A percentile compares a stretch with the other conserved stretches of the same genome.
phyloP scores from a whole-genome alignment of 2,329 filamentous ascomycete species.

The Exophiala alcalophila region DNA sequence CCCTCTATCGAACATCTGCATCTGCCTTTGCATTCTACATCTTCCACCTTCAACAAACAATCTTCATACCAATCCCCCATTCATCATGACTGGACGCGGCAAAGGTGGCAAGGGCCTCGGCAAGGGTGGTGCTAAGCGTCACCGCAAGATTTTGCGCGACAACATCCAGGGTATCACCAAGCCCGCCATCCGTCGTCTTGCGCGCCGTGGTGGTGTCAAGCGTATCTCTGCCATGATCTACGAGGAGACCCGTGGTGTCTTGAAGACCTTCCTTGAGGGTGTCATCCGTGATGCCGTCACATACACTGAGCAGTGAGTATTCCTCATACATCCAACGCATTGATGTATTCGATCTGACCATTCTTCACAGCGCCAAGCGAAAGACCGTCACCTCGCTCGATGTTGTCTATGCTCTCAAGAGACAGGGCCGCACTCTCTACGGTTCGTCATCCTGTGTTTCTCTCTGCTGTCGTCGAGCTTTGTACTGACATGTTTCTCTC shows the following conservation, averaged over 20 bases:
- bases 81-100: conserved; percentile 53
- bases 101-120: conserved; percentile 56
- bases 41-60: conserved; percentile 5
- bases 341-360: conserved; percentile 66
- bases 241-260: conserved; percentile 73
- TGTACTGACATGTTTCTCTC: conserved; percentile 3
- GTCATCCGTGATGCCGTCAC: conserved; percentile 75
- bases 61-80: conserved; percentile 29
- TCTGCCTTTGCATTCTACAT: conserved; percentile 5
- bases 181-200: conserved; percentile 54
- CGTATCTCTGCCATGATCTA: conserved; percentile 94
- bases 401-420: conserved; percentile 66
- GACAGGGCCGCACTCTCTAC: conserved; percentile 70
- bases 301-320: conserved; percentile 67
- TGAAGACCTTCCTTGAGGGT: conserved; percentile 72
- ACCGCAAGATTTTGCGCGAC: conserved; percentile 55
- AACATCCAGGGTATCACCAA: conserved; percentile 57
- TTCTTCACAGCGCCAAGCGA: conserved; percentile 60
- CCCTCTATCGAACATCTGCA: conserved; percentile 16
- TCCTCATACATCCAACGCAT: conserved; percentile 46
- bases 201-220: conserved; percentile 88
- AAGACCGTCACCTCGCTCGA: conserved; percentile 37
- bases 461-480: background rate
- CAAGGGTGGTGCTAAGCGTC: conserved; percentile 55
- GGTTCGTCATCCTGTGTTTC: conserved; percentile 49